Evolutionary conservation across 495 filamentous ascomycete genomes (phyloP).

Genomic region (Parachaetomium inaequale): DNA sequence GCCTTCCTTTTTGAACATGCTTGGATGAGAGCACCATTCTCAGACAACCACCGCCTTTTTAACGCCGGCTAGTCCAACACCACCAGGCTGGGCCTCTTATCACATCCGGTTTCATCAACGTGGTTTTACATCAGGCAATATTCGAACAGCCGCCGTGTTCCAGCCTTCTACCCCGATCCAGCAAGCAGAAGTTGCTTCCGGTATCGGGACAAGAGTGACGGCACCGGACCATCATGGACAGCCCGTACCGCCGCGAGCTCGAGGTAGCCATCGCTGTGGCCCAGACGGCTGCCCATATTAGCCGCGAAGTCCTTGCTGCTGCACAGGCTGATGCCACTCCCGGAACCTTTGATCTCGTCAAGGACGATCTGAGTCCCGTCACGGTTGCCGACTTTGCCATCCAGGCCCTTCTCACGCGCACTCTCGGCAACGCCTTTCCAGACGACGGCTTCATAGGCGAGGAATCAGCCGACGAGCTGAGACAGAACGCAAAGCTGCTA

Average conservation of each 20-base stretch:
- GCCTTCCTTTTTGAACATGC: too few relatives aligned
- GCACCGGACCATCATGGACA: conserved; percentile 30
- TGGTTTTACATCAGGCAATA: too few relatives aligned
- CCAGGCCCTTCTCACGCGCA: conserved; percentile 58
- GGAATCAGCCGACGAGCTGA: conserved; percentile 55
- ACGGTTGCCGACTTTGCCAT: conserved; percentile 68
- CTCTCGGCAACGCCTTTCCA: conserved; percentile 53
- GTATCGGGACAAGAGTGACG: neutral
- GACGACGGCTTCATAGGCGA: conserved; percentile 59
- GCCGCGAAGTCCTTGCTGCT: conserved; percentile 32
- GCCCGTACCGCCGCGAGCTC: conserved; percentile 36
- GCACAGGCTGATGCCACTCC: conserved; percentile 15
- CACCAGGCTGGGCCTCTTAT: too few relatives aligned
- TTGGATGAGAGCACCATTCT: too few relatives aligned
- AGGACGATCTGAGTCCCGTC: conserved; percentile 58
- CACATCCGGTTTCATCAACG: too few relatives aligned
- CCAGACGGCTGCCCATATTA: conserved; percentile 38
- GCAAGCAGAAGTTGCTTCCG: neutral
- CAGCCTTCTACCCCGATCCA: neutral
- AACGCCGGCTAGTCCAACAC: too few relatives aligned
- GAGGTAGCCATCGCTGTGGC: conserved; percentile 31
- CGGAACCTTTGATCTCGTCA: conserved; percentile 31
- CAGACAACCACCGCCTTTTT: too few relatives aligned
- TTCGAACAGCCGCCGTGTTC: too few relatives aligned
- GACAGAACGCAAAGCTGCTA: conserved; percentile 46